Evolutionary conservation across 2,329 filamentous ascomycete species (phyloP).

Genomic region (Aschersonia sp.): DNA sequence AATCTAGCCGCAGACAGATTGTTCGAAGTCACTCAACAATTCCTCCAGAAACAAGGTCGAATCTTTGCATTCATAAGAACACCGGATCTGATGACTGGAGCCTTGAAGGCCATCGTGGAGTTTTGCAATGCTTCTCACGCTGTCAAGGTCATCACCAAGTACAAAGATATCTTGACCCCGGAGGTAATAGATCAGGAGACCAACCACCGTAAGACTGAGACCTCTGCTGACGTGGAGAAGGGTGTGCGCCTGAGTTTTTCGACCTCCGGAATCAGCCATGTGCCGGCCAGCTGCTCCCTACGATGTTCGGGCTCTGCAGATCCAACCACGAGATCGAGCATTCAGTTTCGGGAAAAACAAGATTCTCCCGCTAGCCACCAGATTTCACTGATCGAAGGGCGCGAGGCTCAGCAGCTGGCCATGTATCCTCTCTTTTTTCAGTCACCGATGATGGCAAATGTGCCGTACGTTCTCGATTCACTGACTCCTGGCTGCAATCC

Average conservation of each 20-base stretch:
- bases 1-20: conserved; percentile 17
- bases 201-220: neutral
- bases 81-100: conserved; percentile 22
- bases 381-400: conserved; percentile 5
- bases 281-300: conserved; percentile 4
- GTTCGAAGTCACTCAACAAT: conserved; percentile 13
- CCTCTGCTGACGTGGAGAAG: conserved; percentile 4
- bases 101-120: conserved; percentile 34
- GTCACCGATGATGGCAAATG: conserved; percentile 11
- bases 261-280: conserved; percentile 3
- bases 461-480: conserved; percentile 16
- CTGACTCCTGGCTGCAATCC: conserved; percentile 6
- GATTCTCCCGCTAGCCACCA: conserved; percentile 2
- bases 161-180: conserved; percentile 10
- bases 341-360: conserved; percentile 4
- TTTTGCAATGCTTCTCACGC: conserved; percentile 35
- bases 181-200: conserved; percentile 10
- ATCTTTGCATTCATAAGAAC: conserved; percentile 35
- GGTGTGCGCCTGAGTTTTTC: conserved; percentile 12
- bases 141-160: conserved; percentile 21
- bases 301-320: conserved; percentile 4
- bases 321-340: neutral
- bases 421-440: conserved; percentile 20
- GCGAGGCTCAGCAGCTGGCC: conserved; percentile 11
- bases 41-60: conserved; percentile 32